These are phyloP conservation scores for Mortierella sp. DNA, from an alignment of 371 early-diverging fungal species.

Conservation along the genomic window DNA sequence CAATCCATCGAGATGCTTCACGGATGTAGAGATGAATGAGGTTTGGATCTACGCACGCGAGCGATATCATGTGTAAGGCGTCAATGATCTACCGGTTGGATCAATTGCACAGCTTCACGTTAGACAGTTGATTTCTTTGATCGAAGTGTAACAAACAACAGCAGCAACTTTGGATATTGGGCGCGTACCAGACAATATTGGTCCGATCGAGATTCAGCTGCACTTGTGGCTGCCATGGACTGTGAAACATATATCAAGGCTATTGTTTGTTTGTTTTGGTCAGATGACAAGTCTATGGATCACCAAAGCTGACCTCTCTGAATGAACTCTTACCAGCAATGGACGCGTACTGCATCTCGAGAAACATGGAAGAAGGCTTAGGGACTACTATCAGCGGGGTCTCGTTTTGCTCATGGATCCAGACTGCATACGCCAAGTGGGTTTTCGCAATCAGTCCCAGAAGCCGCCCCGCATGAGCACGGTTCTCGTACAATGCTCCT, in stretches of 20 bases:
- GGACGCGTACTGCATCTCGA: slow-evolving; percentile 29
- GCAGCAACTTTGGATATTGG: background rate
- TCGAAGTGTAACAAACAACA: background rate
- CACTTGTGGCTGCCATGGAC: background rate
- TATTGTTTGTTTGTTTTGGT: background rate
- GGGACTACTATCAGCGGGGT: slow-evolving; percentile 14
- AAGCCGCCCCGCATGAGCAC: background rate
- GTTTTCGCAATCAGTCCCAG: slow-evolving; percentile 19
- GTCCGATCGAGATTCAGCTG: slow-evolving; percentile 3
- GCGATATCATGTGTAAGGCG: slow-evolving; percentile 33
- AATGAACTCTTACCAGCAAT: slow-evolving; percentile 21
- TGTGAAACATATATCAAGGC: slow-evolving; percentile 21
- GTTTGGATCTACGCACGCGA: slow-evolving; percentile 17
- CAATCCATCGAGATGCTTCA: slow-evolving; percentile 32
- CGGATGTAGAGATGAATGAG: slow-evolving; percentile 31
- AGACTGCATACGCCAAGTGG: slow-evolving; percentile 21
- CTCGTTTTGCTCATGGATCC: slow-evolving; percentile 28
- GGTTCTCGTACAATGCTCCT: slow-evolving; percentile 23
- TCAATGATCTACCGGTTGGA: slow-evolving; percentile 19
- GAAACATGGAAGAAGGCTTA: slow-evolving; percentile 23
- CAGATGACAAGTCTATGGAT: background rate
- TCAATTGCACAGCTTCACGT: background rate
- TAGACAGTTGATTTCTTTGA: background rate
- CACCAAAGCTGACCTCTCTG: background rate
- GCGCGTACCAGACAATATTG: slow-evolving; percentile 21